These are phyloP conservation scores for Stemphylium vesicarium DNA, from an alignment of 2,329 filamentous ascomycete genomes.

Conservation along the genomic window DNA sequence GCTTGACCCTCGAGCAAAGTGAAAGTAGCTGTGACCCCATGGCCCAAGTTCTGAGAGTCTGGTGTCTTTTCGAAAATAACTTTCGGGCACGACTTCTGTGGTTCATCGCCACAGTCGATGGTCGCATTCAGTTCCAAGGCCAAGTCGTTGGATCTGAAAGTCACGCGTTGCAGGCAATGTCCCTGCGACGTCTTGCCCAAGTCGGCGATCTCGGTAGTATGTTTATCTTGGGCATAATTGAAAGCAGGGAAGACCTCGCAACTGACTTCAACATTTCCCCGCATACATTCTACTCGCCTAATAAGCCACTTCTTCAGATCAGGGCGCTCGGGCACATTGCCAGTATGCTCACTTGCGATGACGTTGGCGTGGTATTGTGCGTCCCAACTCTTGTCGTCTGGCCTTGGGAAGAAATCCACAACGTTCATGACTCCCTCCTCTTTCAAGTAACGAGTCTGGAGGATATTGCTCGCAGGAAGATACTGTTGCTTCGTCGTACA, in stretches of 20 bases:
- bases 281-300: constrained; percentile 73
- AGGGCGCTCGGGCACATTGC: constrained; percentile 32
- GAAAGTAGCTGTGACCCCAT: constrained; percentile 68
- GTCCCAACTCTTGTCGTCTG: constrained; percentile 62
- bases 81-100: constrained; percentile 55
- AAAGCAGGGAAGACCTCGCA: constrained; percentile 71
- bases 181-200: constrained; percentile 19
- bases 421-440: constrained; percentile 77
- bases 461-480: constrained; percentile 74
- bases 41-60: constrained; percentile 61
- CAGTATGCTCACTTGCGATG: constrained; percentile 32
- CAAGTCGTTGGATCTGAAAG: constrained; percentile 65
- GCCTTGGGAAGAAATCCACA: constrained; percentile 77
- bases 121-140: constrained; percentile 72
- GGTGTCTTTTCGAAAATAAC: constrained; percentile 64
- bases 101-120: constrained; percentile 65
- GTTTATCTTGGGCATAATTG: constrained; percentile 68
- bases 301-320: constrained; percentile 73
- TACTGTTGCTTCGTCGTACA: constrained; percentile 80
- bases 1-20: constrained; percentile 69
- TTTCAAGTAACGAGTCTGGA: constrained; percentile 78
- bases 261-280: constrained; percentile 69
- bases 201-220: constrained; percentile 63
- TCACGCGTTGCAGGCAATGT: constrained; percentile 51
- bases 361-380: constrained; percentile 44